phyloP scores from a whole-genome alignment of 1,139 yeast genomes.

The Yamadazyma aaseri region DNA sequence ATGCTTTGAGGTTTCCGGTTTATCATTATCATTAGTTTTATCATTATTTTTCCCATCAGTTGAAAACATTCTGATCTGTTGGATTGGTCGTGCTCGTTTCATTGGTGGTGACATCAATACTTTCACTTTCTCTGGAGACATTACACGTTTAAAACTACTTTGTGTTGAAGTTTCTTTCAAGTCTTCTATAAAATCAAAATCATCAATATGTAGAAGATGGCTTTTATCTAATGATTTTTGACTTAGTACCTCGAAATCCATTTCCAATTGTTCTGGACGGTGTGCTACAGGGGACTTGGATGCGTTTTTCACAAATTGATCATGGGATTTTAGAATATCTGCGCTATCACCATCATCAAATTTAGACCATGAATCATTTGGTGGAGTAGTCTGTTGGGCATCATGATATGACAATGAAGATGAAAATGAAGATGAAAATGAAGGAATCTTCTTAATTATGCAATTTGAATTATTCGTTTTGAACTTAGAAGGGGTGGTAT shows the following conservation, averaged over 20 bases:
- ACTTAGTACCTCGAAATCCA: no score
- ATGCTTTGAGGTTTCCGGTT: constrained; percentile 1
- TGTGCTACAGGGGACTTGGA: no score
- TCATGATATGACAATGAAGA: background rate
- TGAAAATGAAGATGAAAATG: background rate
- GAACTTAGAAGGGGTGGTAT: no score
- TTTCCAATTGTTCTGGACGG: no score
- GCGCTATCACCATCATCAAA: constrained; percentile 2
- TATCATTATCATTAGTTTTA: background rate
- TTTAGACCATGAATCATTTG: constrained; percentile 2
- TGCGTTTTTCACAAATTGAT: constrained; percentile 2
- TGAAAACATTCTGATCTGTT: constrained; percentile 4
- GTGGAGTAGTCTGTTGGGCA: background rate
- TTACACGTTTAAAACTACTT: no score
- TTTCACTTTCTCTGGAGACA: constrained; percentile 2
- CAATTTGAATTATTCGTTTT: no score
- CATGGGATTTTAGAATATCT: constrained; percentile 7
- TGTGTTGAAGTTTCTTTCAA: no score
- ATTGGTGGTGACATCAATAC: background rate
- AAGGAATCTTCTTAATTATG: background rate
- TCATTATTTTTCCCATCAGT: no score
- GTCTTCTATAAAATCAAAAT: no score
- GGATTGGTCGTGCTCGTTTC: constrained; percentile 1
- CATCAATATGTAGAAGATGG: no score
- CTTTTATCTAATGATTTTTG: no score